These are phyloP conservation scores for Lactifluus hygrophoroides DNA, from an alignment of 768 basidiomycete species.

Conservation along the genomic window DNA sequence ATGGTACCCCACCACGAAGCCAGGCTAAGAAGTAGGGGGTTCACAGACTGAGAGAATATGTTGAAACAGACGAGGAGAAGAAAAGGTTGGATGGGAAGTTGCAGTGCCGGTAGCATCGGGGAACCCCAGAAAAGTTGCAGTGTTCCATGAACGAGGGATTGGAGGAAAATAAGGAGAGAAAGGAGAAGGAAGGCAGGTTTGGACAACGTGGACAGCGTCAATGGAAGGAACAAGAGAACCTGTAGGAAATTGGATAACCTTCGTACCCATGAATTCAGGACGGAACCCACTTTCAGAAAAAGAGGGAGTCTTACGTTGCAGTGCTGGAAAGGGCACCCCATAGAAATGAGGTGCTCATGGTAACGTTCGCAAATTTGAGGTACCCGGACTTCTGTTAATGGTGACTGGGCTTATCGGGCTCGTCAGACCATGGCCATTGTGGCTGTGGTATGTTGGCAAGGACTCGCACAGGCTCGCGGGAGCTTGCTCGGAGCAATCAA, in stretches of 20 bases:
- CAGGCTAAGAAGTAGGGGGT: conserved; percentile 47
- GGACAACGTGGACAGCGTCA: conserved; percentile 78
- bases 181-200: conserved; percentile 72
- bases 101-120: conserved; percentile 61
- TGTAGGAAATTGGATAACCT: conserved; percentile 73
- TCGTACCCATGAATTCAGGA: conserved; percentile 16
- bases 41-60: conserved; percentile 57
- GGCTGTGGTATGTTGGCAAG: background rate
- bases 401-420: background rate
- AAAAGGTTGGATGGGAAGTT: conserved; percentile 82
- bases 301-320: conserved; percentile 30
- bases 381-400: background rate
- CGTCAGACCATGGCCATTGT: background rate
- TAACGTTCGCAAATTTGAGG: background rate
- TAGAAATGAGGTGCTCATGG: conserved; percentile 52
- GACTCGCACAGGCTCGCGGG: background rate
- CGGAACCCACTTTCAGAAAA: background rate
- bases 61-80: conserved; percentile 84
- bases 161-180: conserved; percentile 65
- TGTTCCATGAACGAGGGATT: conserved; percentile 78
- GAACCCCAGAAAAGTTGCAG: conserved; percentile 66
- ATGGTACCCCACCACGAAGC: conserved; percentile 66
- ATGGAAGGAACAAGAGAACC: conserved; percentile 74
- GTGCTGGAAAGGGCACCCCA: conserved; percentile 59
- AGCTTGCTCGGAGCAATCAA: background rate